Evolutionary conservation across 352 stramenopile species (phyloP), one percentile per base, ranked within the genome.

Genomic region (Peronospora farinosa): DNA sequence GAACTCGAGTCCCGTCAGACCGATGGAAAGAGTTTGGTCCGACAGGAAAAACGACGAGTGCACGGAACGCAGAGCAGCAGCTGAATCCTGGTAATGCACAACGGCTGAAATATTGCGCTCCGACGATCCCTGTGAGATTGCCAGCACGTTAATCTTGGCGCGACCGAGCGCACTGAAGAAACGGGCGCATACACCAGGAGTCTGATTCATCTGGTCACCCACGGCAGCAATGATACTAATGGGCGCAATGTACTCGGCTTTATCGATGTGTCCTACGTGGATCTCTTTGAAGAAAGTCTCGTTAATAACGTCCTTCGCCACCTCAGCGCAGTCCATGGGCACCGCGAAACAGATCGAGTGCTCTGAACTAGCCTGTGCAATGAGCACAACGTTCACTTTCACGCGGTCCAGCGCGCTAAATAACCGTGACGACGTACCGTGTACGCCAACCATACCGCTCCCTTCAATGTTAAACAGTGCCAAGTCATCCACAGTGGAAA

Each of bases 391-490:
- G 59, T 95, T 96, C 27, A 98, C 79, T 39, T 95, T 93, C 21
- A 93, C 69, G 51, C 70, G 72, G 57, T 97, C 90, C 2, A 98
- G 74, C 9, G 87, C 87, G 11, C 82, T 90, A 69, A 98, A 98
- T 12, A 98, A 65, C 4, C 92, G 74, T 23, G 84, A 92, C 8
- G 87, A 95, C 15, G 96, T 95, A 56, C 92, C 95, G 50, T 92
- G 87, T 23, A 97, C 88, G 25, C 94, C 95, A 15, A 98, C 84
- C 84, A 98, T 95, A 36, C 93, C 88, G 35, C 77, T 95, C 27
- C 95, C 95, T 85, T 98, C 93, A 38, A 98, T 82, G 51, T 98
- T 98, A 47, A 98, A 88, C 5, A 98, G 61, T 28, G 94, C 92
- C 44, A 98, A 76, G 50, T 96, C 74, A 60, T 98, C 95, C 33